A percentile compares a stretch with the other conserved stretches of the same genome.
Conservation (phyloP, 345 rosid genomes). For the Bruguiera gymnorhiza region DNA sequence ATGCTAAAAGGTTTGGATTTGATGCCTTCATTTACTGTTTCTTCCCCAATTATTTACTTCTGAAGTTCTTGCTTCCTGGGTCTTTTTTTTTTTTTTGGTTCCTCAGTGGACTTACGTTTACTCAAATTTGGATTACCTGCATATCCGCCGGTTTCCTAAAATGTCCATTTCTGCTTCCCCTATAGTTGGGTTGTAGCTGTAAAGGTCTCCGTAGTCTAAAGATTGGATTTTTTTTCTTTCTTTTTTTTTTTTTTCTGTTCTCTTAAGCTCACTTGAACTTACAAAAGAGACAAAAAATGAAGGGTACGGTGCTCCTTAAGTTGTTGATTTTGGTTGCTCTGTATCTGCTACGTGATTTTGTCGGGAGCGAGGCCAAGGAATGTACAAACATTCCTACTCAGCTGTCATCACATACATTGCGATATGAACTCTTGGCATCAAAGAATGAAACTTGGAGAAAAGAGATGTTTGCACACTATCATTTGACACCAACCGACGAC, state of each 20-base stretch:
- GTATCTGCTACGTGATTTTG: slow-evolving; percentile 24
- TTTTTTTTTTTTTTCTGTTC: not conserved
- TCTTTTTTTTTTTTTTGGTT: not conserved
- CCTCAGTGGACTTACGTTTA: not conserved
- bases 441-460: slow-evolving; percentile 57
- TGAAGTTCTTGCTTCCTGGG: slow-evolving; percentile 21
- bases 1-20: not conserved
- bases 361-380: slow-evolving; percentile 49
- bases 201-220: not conserved
- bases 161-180: not conserved
- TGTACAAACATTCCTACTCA: slow-evolving; percentile 72
- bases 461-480: slow-evolving; percentile 74
- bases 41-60: not conserved
- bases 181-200: not conserved
- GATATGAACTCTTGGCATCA: slow-evolving; percentile 59
- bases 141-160: too few species aligned
- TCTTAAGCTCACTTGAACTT: not conserved
- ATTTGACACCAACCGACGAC: slow-evolving; percentile 80
- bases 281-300: slow-evolving; percentile 21
- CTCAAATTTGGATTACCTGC: not conserved
- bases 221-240: not conserved
- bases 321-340: slow-evolving; percentile 18
- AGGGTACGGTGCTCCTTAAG: slow-evolving; percentile 4
- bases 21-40: slow-evolving; percentile 1
- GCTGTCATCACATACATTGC: slow-evolving; percentile 63